Evolutionary conservation across 345 rosid species (phyloP), one percentile per base, ranked within the genome.

Genomic region (Garcia nutans): DNA sequence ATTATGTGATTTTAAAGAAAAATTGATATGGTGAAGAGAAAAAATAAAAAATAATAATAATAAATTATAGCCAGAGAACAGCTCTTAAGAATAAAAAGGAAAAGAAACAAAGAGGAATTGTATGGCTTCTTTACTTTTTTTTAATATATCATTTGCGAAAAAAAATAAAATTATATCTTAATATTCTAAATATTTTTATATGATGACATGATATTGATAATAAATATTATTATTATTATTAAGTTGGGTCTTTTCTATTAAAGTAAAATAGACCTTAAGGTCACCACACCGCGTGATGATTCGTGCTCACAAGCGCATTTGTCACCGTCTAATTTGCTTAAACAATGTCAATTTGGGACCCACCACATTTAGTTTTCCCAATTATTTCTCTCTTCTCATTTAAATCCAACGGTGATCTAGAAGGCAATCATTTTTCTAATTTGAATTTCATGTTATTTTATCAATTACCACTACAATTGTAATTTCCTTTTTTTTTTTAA

Each of bases 281-380:
- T 66, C 88, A 82, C 81, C 83, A 62, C 52, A 67, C 73, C 19
- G 26, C 82, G 71, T 75, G 84, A 75, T 20, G 79, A 82, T 82
- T 87, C 23, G 72, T 82, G 85, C 88, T 83, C 88, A 83, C 83
- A 71, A 74, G 72, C 78, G 56, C 74, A 81, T 72, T 79, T 74
- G 77, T 74, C 83, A 69, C 85, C 80, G 52, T 80, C 31, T 57
- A 76, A 87, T 86, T 72, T 26, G 80, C 24, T 31, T 50, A 65
- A 75, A 74, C 52, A 9, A 45, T 66, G 61, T 84, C 63, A 60
- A 71, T 33, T 0, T 20, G 44, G 88, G 84, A n/a, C 88, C 91
- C 86, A 80, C 82, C 26, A 20, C 5, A 55, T 41, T 0, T 19
- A 11, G 62, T 28, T 61, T 75, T 64, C 19, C 67, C 52, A n/a